A percentile compares a stretch with the other conserved stretches of the same genome.
Evolutionary conservation across 345 rosid species (phyloP).

Genomic region (Murraya paniculata): DNA sequence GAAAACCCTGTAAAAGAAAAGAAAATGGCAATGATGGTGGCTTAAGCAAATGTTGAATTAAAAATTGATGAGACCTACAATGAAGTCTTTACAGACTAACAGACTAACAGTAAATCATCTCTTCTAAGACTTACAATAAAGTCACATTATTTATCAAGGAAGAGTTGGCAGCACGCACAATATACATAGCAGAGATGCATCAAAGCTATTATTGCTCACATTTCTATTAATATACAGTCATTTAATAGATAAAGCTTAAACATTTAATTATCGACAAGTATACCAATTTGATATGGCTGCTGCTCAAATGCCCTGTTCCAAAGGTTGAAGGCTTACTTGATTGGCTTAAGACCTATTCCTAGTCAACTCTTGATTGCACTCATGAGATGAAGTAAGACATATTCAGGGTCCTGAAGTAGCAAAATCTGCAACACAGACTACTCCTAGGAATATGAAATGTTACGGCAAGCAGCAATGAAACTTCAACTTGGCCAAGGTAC

Average conservation of each 20-base stretch:
- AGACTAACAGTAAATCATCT: not conserved
- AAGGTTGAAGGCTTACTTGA: not conserved
- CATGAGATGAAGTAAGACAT: not conserved
- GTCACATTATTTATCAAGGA: not conserved
- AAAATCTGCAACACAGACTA: not conserved
- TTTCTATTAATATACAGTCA: not conserved
- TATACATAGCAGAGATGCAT: not conserved
- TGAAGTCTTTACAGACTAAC: no score
- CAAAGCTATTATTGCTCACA: not conserved
- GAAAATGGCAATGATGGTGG: not conserved
- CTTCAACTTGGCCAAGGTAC: not conserved
- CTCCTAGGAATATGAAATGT: not conserved
- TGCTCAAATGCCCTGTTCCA: not conserved
- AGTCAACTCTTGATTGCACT: not conserved
- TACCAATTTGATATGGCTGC: not conserved
- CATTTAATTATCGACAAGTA: not conserved
- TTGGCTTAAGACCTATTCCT: not conserved
- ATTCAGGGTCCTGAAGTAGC: not conserved
- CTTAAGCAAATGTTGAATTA: not conserved
- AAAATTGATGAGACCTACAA: not conserved
- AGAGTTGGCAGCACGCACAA: not conserved
- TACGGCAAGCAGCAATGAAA: constrained; percentile 4
- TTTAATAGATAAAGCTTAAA: not conserved
- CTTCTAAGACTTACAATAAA: not conserved
- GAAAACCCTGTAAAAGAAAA: not conserved